These are phyloP conservation scores for Thermoascus crustaceus DNA, from an alignment of 2,329 filamentous ascomycete species.

Conservation along the genomic window DNA sequence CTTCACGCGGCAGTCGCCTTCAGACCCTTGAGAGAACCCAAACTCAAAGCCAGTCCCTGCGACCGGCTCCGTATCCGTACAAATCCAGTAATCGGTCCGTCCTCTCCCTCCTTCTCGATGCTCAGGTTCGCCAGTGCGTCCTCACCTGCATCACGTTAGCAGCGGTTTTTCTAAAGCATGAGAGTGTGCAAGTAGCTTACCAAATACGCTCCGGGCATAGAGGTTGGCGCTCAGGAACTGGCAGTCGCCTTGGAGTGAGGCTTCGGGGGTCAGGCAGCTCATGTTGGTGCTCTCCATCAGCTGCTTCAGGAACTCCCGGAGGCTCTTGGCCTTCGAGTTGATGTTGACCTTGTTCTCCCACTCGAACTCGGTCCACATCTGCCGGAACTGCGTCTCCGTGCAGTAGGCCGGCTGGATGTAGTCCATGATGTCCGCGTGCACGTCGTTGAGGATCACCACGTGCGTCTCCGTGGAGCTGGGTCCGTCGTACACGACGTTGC, in stretches of 20 bases:
- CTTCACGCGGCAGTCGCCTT: constrained; percentile 55
- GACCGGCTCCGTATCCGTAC: constrained; percentile 96
- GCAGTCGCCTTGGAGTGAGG: constrained; percentile 92
- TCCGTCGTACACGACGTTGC: constrained; percentile 96
- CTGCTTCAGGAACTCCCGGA: constrained; percentile 86
- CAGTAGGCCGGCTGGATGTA: constrained; percentile 97
- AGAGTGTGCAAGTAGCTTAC: constrained; percentile 52
- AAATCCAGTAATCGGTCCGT: constrained; percentile 92
- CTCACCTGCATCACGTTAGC: constrained; percentile 59
- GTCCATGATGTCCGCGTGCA: constrained; percentile 99
- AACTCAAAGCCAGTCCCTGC: constrained; percentile 85
- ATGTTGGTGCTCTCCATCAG: constrained; percentile 98
- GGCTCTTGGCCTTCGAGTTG: constrained; percentile 87
- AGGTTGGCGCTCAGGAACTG: constrained; percentile 96
- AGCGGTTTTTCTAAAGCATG: constrained; percentile 4
- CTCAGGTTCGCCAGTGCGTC: constrained; percentile 95
- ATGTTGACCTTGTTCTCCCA: constrained; percentile 99
- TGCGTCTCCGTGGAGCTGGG: constrained; percentile 86
- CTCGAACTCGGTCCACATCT: constrained; percentile 99
- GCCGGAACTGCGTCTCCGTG: constrained; percentile 95
- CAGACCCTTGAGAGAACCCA: constrained; percentile 89
- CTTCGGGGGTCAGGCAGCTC: constrained; percentile 94
- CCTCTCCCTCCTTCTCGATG: constrained; percentile 93
- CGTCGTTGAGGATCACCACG: constrained; percentile 94
- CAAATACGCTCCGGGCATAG: constrained; percentile 94